Conservation (phyloP, 2,329 filamentous ascomycete genomes). For the Sporothrix mexicana region DNA sequence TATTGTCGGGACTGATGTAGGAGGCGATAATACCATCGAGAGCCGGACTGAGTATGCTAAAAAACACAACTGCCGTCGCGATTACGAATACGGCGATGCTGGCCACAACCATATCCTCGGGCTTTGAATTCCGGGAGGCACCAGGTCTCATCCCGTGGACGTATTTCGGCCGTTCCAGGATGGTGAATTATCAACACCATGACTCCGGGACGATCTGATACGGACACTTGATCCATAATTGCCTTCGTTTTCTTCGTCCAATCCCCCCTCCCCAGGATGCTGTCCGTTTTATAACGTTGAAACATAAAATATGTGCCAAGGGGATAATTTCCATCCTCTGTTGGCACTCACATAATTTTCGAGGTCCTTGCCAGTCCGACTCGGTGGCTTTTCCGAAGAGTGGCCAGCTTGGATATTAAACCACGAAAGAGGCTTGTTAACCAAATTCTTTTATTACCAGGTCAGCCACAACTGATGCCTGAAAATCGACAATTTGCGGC, state of each 20-base stretch:
- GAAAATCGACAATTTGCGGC: not conserved
- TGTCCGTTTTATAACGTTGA: not conserved
- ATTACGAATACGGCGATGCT: conserved; percentile 4
- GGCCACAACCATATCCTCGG: not conserved
- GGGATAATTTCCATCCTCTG: not conserved
- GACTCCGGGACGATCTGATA: no score
- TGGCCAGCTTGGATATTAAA: not conserved
- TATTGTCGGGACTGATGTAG: not conserved
- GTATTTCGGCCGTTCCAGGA: not conserved
- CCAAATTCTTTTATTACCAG: not conserved
- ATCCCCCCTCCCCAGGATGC: no score
- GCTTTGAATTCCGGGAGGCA: not conserved
- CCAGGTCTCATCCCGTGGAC: not conserved
- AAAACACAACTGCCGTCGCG: not conserved
- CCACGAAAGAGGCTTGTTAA: not conserved
- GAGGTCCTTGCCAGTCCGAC: no score
- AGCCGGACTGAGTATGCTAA: not conserved
- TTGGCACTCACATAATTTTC: not conserved
- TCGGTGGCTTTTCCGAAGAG: not conserved
- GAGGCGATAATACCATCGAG: not conserved
- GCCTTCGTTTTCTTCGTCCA: no score
- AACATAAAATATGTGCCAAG: not conserved
- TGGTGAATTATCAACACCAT: no score
- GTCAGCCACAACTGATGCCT: not conserved
- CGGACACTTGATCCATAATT: no score